Base-by-base conservation (phyloP, 495 filamentous ascomycete genomes). In the Aspergillus sclerotioniger region DNA sequence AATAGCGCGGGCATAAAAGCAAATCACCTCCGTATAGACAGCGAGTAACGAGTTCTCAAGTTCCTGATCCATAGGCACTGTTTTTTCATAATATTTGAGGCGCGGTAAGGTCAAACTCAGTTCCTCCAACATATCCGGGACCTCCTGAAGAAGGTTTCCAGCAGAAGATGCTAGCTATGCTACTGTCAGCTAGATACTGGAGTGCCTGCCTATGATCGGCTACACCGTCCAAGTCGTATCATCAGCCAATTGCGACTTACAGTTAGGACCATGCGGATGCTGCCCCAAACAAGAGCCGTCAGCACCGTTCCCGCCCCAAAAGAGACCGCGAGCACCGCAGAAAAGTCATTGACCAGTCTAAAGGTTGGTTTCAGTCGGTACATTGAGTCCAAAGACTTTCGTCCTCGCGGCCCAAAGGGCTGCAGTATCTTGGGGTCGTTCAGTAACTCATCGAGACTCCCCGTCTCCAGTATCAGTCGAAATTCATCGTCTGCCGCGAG, bases 401-500 rank as follows among this genome's bases (percentile, higher is more conserved):
- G 5, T n/a, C 52, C 52, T 44, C 43, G 52, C 8, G 52, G 52
- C 9, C 52, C 52, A 46, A 55, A 55, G 1, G 53, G 53, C n/a
- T 55, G 53, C 21, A 55, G 17, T 17, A 45, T 45, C 21, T 55
- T 45, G 6, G 37, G 15, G 44, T 55, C 53, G 12, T 31, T 47
- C n/a, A 55, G 32, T 9, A 55, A 19, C 19, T 55, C 53, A 8
- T 55, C 53, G 5, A 55, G 39, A 28, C 53, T 46, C 28, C 41
- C 41, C 7, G 53, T 55, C 17, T 55, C 53, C 17, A 55, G 41
- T 15, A 55, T 45, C 16, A 12, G 13, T n/a, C 53, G 53, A 46
- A 55, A 55, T 21, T 55, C 53, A 31, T 55, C 53, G 41, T 55
- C 53, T 13, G 53, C 53, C 5, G 53, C 53, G 7, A 55, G 53